Evolutionary conservation across 2,329 filamentous ascomycete genomes (phyloP).

Genomic region (Pseudogymnoascus pannorum): DNA sequence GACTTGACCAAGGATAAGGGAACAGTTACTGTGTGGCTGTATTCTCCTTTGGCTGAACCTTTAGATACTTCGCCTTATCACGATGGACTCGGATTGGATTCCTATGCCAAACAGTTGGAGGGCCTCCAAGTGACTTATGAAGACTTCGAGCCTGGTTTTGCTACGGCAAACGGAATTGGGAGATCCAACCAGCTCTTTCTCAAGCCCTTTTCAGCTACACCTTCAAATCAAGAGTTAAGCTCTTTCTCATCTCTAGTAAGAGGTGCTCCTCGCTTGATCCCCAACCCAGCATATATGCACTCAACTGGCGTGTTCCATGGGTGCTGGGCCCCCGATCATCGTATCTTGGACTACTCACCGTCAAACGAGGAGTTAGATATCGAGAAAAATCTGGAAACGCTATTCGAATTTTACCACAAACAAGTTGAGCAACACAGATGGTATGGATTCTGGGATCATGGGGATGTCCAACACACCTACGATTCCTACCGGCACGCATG

Average conservation of each 20-base stretch:
- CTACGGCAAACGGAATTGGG: constrained; percentile 50
- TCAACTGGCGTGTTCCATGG: constrained; percentile 45
- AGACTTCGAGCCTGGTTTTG: constrained; percentile 49
- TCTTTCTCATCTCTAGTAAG: constrained; percentile 39
- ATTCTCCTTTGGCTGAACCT: constrained; percentile 47
- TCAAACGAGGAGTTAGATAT: constrained; percentile 28
- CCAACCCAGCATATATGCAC: constrained; percentile 42
- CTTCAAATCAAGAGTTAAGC: constrained; percentile 39
- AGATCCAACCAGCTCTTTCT: constrained; percentile 51
- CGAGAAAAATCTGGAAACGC: constrained; percentile 47
- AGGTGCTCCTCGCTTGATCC: constrained; percentile 44
- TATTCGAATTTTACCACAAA: constrained; percentile 47
- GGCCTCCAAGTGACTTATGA: constrained; percentile 58
- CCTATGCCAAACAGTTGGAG: constrained; percentile 50
- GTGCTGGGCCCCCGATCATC: constrained; percentile 43
- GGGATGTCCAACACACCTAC: constrained; percentile 57
- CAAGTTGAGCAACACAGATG: constrained; percentile 51
- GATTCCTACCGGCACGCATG: constrained; percentile 51
- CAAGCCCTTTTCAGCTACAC: constrained; percentile 45
- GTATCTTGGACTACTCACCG: constrained; percentile 24
- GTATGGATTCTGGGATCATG: constrained; percentile 58
- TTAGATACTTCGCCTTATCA: constrained; percentile 52
- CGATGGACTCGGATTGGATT: constrained; percentile 48
- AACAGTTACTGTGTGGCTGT: constrained; percentile 52
- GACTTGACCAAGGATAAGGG: constrained; percentile 43